phyloP scores from a whole-genome alignment of 257 asterid genomes.

The Jaltomata sinuosa region DNA sequence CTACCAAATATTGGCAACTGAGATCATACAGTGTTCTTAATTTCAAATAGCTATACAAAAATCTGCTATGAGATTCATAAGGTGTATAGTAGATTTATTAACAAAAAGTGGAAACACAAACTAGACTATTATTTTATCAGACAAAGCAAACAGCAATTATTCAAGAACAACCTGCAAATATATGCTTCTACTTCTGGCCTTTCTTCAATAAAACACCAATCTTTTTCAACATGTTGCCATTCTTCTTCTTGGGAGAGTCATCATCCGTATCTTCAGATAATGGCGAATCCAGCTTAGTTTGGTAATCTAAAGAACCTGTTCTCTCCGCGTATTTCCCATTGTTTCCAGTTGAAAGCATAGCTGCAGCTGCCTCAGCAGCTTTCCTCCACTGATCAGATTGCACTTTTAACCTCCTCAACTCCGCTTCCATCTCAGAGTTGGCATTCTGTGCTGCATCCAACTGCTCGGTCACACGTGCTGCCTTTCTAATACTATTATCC shows the following conservation, averaged over 20 bases:
- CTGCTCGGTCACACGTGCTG: slow-evolving; percentile 45
- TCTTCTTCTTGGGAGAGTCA: slow-evolving; percentile 69
- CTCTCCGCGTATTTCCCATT: slow-evolving; percentile 51
- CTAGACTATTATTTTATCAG: background rate
- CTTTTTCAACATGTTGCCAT: slow-evolving; percentile 80
- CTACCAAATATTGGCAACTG: background rate
- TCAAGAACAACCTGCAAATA: slow-evolving; percentile 4
- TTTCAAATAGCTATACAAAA: slow-evolving; percentile 10
- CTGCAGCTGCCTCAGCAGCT: slow-evolving; percentile 92
- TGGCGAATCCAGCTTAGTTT: slow-evolving; percentile 41
- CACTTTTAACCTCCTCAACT: slow-evolving; percentile 67
- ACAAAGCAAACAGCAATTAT: background rate
- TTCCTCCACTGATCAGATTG: slow-evolving; percentile 97
- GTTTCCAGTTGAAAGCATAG: slow-evolving; percentile 61
- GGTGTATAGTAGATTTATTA: background rate
- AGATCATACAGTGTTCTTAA: background rate
- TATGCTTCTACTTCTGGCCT: slow-evolving; percentile 46
- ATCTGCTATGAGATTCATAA: background rate
- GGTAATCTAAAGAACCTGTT: slow-evolving; percentile 47
- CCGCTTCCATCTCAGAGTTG: slow-evolving; percentile 62
- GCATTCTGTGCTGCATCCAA: slow-evolving; percentile 81
- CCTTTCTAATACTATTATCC: slow-evolving; percentile 47
- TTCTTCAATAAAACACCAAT: slow-evolving; percentile 76
- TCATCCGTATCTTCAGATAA: slow-evolving; percentile 61
- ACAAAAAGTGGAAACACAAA: background rate